These are phyloP conservation scores for Cucumis cinereus DNA, from an alignment of 306 rosid species.

Conservation along the genomic window DNA sequence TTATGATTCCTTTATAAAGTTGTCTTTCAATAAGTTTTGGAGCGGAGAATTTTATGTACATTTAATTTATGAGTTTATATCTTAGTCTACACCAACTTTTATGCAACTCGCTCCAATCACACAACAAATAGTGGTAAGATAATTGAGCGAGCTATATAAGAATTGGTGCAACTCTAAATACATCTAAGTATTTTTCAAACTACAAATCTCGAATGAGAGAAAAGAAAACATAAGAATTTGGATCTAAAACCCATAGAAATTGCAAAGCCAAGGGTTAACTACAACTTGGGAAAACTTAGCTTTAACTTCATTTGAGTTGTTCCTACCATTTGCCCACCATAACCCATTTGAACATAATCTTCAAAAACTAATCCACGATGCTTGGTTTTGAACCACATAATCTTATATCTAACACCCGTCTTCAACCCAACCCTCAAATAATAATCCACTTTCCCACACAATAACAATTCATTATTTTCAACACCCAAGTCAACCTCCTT, in stretches of 20 bases:
- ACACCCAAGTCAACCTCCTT: not conserved
- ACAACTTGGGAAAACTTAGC: not conserved
- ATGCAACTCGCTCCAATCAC: too few relatives aligned
- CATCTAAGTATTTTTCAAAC: too few relatives aligned
- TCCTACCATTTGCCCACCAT: not conserved
- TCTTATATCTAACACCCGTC: constrained; percentile 5
- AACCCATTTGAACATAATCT: not conserved
- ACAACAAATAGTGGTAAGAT: too few relatives aligned
- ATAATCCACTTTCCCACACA: not conserved
- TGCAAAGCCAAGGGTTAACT: not conserved
- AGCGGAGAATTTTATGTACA: too few relatives aligned
- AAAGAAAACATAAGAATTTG: not conserved
- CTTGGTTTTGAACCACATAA: constrained; percentile 6
- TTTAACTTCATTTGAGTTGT: not conserved
- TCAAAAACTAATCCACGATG: not conserved
- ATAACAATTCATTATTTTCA: not conserved
- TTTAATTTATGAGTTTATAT: too few relatives aligned
- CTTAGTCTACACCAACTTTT: too few relatives aligned
- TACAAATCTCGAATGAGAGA: not conserved
- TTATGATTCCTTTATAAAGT: too few relatives aligned
- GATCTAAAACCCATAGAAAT: not conserved
- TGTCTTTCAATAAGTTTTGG: too few relatives aligned
- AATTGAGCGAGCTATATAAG: too few relatives aligned
- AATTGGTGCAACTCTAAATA: too few relatives aligned
- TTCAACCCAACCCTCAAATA: constrained; percentile 1